Base-by-base conservation (phyloP, 73 alveolate species). In the Paramecium primaurelia region DNA sequence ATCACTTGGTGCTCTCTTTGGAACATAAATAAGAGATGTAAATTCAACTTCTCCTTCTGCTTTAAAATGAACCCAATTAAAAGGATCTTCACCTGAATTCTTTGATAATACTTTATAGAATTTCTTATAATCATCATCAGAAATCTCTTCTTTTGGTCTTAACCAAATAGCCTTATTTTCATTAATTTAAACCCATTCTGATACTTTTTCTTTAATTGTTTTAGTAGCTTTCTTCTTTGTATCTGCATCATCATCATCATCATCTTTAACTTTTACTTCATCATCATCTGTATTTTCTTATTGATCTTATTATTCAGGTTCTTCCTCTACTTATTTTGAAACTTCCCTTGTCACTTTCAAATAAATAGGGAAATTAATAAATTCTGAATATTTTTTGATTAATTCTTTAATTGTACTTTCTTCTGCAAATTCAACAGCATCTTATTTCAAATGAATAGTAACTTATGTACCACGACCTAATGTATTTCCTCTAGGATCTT, bases 401-500 rank as follows among this genome's bases (percentile, higher is more conserved):
- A 95, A 95, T 71, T 97, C 97, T 86, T 95, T 96, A 42, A 97
- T 94, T 85, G 96, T 97, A 88, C 98, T 99, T 91, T 97, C 99
- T 60, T 97, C 99, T 77, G 97, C 93, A 95, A 93, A 99, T 84
- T 99, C 99, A 40, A 95, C 97, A 9, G 99, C 99, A 86, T 99
- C 99, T 77, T 98, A 99, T 96, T 99, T 99, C 92, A 99, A 95
- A 95, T 95, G 98, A 20, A 99, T 97, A n/a, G 99, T 98, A 32
- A 99, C 98, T 45, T 97, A 93, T 14, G 99, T 98, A 32, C 99
- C 99, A 92, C 99, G 96, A 84, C 99, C 99, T 58, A 99, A 96
- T 77, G 99, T 97, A 92, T 95, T 93, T 86, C 99, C 99, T 94
- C 99, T 96, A 18, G 99, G 99, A 92, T 99, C 99, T 95, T 97